Evolutionary conservation across 148 eudicot species (phyloP).

Genomic region (Camellia sinensis): DNA sequence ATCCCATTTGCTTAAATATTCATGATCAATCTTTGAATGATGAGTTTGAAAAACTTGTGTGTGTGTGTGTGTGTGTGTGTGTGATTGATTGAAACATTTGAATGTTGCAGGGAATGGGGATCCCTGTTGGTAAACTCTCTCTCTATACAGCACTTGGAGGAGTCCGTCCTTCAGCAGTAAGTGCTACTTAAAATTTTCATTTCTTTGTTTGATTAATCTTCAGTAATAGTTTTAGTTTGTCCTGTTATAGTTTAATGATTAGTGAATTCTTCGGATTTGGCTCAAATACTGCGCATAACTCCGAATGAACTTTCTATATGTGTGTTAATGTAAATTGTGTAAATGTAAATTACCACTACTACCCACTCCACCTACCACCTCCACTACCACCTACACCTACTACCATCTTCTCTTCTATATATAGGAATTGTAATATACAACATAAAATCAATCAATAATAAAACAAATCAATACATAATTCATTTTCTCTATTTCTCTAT

Average conservation of each 20-base stretch:
- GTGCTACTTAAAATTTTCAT: constrained; percentile 14
- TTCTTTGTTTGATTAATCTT: background rate
- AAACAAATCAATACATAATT: too few relatives aligned
- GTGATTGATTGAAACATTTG: constrained; percentile 11
- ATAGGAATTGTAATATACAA: too few relatives aligned
- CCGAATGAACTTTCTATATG: background rate
- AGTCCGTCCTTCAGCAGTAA: constrained; percentile 92
- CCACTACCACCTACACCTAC: too few relatives aligned
- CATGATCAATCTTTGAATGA: background rate
- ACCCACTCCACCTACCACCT: too few relatives aligned
- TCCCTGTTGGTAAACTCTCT: constrained; percentile 94
- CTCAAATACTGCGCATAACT: background rate
- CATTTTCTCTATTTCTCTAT: too few relatives aligned
- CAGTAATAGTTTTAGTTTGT: background rate
- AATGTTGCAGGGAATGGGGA: constrained; percentile 87
- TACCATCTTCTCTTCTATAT: too few relatives aligned
- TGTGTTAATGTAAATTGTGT: too few relatives aligned
- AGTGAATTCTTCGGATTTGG: constrained; percentile 1
- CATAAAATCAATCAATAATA: too few relatives aligned
- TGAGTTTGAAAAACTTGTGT: background rate
- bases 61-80: background rate
- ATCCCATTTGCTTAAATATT: background rate
- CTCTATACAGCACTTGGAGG: constrained; percentile 96
- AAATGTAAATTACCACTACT: too few relatives aligned
- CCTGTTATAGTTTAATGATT: background rate